These are phyloP conservation scores for Daldinia concentrica DNA, from an alignment of 495 filamentous ascomycete species.

Conservation along the genomic window DNA sequence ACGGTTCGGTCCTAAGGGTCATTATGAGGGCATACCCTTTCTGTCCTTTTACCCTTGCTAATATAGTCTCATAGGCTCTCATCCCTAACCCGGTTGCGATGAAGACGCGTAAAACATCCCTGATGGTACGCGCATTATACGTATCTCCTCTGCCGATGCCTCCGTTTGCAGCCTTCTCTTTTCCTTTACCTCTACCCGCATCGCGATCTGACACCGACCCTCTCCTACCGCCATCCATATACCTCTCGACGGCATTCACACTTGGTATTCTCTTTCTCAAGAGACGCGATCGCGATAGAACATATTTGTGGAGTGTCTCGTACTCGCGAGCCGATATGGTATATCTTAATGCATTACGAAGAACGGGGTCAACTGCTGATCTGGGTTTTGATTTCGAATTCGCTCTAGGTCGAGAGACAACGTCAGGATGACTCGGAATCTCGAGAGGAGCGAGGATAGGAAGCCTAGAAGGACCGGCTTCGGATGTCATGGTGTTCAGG, in stretches of 20 bases:
- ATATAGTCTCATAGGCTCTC: conserved; percentile 73
- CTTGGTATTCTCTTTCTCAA: conserved; percentile 69
- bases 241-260: conserved; percentile 57
- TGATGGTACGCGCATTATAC: conserved; percentile 81
- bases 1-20: not conserved
- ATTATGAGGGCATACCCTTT: conserved; percentile 50
- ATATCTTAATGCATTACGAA: conserved; percentile 82
- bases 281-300: conserved; percentile 71
- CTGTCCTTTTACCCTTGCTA: conserved; percentile 53
- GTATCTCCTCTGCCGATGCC: conserved; percentile 60
- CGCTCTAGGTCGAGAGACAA: conserved; percentile 31
- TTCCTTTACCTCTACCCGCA: conserved; percentile 33
- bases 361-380: conserved; percentile 65
- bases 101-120: conserved; percentile 80
- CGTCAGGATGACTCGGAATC: conserved; percentile 24
- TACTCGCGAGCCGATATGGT: conserved; percentile 88
- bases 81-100: conserved; percentile 72
- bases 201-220: conserved; percentile 22
- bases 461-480: conserved; percentile 40
- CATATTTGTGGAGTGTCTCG: conserved; percentile 78
- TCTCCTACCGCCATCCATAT: conserved; percentile 53
- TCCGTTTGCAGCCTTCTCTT: conserved; percentile 26
- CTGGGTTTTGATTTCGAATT: conserved; percentile 46
- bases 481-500: conserved; percentile 43
- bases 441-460: conserved; percentile 36